phyloP scores from a whole-genome alignment of 2,329 filamentous ascomycete genomes.

The Aspergillus sergii region DNA sequence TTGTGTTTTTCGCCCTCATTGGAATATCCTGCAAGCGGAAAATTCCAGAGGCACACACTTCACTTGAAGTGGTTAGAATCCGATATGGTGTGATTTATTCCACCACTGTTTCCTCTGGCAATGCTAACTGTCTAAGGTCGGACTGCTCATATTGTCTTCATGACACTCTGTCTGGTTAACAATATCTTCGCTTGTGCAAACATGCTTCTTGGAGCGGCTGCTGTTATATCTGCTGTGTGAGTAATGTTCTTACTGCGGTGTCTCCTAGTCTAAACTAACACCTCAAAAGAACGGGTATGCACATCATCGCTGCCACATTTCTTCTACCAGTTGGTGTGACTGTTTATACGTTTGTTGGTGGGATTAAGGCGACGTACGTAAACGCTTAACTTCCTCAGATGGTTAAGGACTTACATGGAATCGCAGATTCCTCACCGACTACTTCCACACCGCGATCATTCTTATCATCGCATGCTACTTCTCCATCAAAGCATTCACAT shows the following conservation, averaged over 20 bases:
- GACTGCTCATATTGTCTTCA: conserved; percentile 55
- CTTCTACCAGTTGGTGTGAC: conserved; percentile 45
- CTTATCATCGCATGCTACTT: conserved; percentile 54
- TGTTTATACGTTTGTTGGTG: conserved; percentile 44
- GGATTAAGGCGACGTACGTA: conserved; percentile 43
- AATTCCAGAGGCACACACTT: conserved; percentile 57
- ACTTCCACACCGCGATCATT: conserved; percentile 59
- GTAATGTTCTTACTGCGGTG: background rate
- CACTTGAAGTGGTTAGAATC: conserved; percentile 57
- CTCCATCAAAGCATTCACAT: conserved; percentile 51
- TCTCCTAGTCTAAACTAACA: background rate
- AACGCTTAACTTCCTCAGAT: background rate
- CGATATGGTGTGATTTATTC: conserved; percentile 45
- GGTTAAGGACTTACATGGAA: conserved; percentile 12
- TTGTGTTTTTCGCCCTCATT: conserved; percentile 57
- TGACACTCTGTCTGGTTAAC: conserved; percentile 56
- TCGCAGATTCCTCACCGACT: conserved; percentile 51
- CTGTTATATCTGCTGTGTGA: conserved; percentile 45
- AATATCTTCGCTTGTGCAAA: conserved; percentile 58
- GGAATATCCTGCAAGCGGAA: conserved; percentile 57
- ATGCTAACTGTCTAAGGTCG: conserved; percentile 26
- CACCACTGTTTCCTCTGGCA: background rate
- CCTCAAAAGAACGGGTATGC: conserved; percentile 49
- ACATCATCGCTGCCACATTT: conserved; percentile 55
- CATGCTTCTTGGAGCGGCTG: conserved; percentile 53